Base-by-base conservation (phyloP, 179 eudicot genomes). In the Spinacia oleracea region DNA sequence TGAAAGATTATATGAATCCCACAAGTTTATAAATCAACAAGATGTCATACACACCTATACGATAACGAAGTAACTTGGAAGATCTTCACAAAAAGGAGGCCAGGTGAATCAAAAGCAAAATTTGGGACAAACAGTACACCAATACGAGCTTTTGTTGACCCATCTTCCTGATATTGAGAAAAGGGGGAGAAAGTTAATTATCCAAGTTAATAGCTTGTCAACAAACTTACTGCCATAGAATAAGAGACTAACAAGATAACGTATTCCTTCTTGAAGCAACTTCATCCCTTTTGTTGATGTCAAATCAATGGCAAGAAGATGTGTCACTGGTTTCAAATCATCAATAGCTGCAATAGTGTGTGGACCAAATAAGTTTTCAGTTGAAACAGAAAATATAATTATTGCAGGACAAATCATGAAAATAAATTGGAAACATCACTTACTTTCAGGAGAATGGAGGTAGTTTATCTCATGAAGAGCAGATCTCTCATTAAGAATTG, bases 281-380 rank as follows among this genome's bases (percentile, higher is more conserved):
- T 88, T 86, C 66, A 94, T 81, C 80, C 98, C 99, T 78, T 85
- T 92, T 79, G 76, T 87, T 77, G 97, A 93, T 9, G 88, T 85
- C 67, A 90, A 77, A 85, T 94, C 94, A 82, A 94, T 87, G 51
- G 84, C 89, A 78, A 93, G 90, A 82, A 90, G 93, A 89, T 96
- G 99, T 82, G 98, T 96, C 77, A 96, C 97, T 34, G 98, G 96
- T 87, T 96, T 96, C 86, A 94, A 5, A 62, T 92, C 98, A 85
- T 96, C 98, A 58, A 78, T 55, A 74, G 97, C 99, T 96, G 92
- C 76, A 81, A 86, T 29, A 73, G 60, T 66, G 72, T 58, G 40
- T 50, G 75, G 81, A 78, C 76, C 40, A 79, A 14, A 27, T 9
- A 29, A 81, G 80, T 42, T 21, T 42, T 82, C 50, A 79, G 64